phyloP scores from a whole-genome alignment of 1,139 yeast genomes.

The Lodderomyces metapsilosis region DNA sequence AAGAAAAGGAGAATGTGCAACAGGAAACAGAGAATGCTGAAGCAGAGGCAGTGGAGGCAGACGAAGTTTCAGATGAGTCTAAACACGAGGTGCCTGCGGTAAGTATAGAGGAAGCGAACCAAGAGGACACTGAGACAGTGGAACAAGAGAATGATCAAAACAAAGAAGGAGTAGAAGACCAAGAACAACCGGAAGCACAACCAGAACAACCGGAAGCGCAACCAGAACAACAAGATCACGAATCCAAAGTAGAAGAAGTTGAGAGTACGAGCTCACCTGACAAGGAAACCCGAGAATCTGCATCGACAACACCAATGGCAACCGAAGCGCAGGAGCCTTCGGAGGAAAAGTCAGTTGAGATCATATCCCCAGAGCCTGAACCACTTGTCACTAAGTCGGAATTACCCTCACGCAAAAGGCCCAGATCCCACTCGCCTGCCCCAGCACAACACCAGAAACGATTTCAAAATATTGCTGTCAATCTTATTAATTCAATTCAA shows the following conservation, averaged over 20 bases:
- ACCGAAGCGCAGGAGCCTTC: background rate
- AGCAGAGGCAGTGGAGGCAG: constrained; percentile 1
- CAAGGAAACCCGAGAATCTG: too few species aligned
- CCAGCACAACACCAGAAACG: constrained; percentile 38
- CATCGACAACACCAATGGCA: too few species aligned
- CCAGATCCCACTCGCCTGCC: constrained; percentile 29
- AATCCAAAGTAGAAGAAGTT: too few species aligned
- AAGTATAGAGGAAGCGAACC: too few species aligned
- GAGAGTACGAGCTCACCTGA: too few species aligned
- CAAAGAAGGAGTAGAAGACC: too few species aligned
- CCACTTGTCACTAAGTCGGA: background rate
- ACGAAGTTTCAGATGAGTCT: background rate
- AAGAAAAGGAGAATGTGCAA: constrained; percentile 4
- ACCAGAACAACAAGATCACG: too few species aligned
- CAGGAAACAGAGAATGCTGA: background rate
- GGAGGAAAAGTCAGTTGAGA: constrained; percentile 2
- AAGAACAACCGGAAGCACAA: too few species aligned
- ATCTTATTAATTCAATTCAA: constrained; percentile 61
- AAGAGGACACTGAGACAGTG: too few species aligned
- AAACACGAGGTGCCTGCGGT: too few species aligned
- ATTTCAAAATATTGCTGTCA: constrained; percentile 55
- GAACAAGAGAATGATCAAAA: too few species aligned
- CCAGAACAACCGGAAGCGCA: too few species aligned
- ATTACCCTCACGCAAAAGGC: constrained; percentile 11
- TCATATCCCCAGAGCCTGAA: background rate